A percentile compares a stretch with the other conserved stretches of the same genome.
phyloP scores from a whole-genome alignment of 1,284 basidiomycete genomes.

The Tilletia horrida region DNA sequence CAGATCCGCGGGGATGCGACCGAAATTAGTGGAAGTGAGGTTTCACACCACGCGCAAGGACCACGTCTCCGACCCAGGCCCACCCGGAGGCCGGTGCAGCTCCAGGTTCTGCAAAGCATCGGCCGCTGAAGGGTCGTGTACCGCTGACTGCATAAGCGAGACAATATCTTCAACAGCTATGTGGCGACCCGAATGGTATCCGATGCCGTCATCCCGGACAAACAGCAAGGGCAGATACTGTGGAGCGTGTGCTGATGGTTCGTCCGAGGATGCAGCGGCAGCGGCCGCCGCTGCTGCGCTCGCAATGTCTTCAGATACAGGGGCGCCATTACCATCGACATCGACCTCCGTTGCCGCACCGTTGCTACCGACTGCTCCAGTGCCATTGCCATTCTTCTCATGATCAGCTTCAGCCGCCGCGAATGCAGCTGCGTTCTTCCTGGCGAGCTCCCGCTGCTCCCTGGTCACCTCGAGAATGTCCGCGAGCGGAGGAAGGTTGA shows the following conservation, averaged over 20 bases:
- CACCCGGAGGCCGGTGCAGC: slow-evolving; percentile 21
- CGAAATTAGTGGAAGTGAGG: too few species aligned
- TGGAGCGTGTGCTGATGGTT: neutral
- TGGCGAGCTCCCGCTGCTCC: slow-evolving; percentile 8
- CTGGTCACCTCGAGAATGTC: slow-evolving; percentile 29
- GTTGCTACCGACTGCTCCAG: too few species aligned
- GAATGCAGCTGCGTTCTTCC: neutral
- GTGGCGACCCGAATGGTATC: slow-evolving; percentile 45
- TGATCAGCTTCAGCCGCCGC: neutral
- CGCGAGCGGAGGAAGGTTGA: slow-evolving; percentile 33
- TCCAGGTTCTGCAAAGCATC: slow-evolving; percentile 39
- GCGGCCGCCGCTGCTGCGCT: neutral
- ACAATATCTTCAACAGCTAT: slow-evolving; percentile 42
- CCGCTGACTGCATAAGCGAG: slow-evolving; percentile 39
- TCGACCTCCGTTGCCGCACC: neutral
- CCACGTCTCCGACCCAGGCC: slow-evolving; percentile 12
- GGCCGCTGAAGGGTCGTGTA: slow-evolving; percentile 30
- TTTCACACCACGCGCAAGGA: slow-evolving; percentile 3
- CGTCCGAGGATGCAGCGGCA: neutral
- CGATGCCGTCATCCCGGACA: slow-evolving; percentile 48
- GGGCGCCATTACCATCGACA: neutral
- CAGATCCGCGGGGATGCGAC: too few species aligned
- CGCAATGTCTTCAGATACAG: neutral
- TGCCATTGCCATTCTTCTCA: too few species aligned
- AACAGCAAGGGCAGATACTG: slow-evolving; percentile 44